Percentiles rank a stretch among this genome's conserved stretches.
phyloP scores from a whole-genome alignment of 441 rosid species.

The Euphorbia schlechtendalii region DNA sequence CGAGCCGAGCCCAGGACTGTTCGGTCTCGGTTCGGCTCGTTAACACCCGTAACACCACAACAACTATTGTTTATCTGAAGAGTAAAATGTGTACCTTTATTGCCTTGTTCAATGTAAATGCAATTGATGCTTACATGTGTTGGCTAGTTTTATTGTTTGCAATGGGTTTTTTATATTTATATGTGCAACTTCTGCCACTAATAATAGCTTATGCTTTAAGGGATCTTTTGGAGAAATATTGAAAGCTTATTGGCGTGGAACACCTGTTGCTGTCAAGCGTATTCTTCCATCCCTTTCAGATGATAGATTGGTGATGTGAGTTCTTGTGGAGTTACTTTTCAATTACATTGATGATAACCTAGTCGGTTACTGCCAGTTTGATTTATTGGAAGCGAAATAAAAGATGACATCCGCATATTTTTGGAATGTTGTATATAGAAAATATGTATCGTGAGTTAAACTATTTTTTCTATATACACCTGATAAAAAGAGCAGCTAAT shows the following conservation, averaged over 20 bases:
- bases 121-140: not conserved
- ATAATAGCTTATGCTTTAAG: slow-evolving; percentile 33
- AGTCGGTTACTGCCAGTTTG: not conserved
- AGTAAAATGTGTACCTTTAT: not conserved
- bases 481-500: not conserved
- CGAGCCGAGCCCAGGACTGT: no score
- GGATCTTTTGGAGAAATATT: slow-evolving; percentile 99
- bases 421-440: not conserved
- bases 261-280: slow-evolving; percentile 95
- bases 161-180: slow-evolving; percentile 8
- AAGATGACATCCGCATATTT: slow-evolving; percentile 7
- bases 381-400: slow-evolving; percentile 5
- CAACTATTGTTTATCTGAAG: not conserved
- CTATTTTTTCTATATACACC: not conserved
- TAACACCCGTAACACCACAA: no score
- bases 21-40: no score
- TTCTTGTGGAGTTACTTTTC: slow-evolving; percentile 7
- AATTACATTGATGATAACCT: not conserved
- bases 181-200: slow-evolving; percentile 18
- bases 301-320: slow-evolving; percentile 98
- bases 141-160: not conserved
- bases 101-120: not conserved
- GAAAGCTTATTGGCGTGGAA: slow-evolving; percentile 95
- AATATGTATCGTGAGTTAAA: not conserved
- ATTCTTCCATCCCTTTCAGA: slow-evolving; percentile 97